These are phyloP conservation scores for Rhamnella rubrinervis DNA, from an alignment of 331 rosid genomes.

Conservation along the genomic window DNA sequence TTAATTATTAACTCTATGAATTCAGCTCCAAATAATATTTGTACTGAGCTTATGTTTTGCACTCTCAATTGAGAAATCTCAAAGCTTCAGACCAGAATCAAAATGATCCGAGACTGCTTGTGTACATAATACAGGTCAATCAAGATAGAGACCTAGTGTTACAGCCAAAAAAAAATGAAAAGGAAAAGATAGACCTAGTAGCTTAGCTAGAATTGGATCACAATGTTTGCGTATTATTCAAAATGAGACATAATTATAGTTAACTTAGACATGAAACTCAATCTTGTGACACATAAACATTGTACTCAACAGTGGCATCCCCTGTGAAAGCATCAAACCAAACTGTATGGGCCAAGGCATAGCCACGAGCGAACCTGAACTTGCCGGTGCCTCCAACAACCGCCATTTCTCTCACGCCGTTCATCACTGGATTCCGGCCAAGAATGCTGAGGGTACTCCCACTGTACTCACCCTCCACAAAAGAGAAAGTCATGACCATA, in stretches of 20 bases:
- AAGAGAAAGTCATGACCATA: constrained; percentile 42
- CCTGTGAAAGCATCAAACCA: constrained; percentile 24
- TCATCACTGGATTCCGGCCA: constrained; percentile 42
- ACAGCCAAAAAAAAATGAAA: no score
- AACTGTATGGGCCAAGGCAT: constrained; percentile 46
- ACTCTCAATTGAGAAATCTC: no score
- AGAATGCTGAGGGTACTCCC: constrained; percentile 55
- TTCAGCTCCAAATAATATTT: no score
- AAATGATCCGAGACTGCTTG: no score
- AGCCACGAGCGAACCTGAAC: constrained; percentile 49
- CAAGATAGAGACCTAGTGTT: no score
- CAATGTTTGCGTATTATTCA: not conserved
- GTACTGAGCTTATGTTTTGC: no score
- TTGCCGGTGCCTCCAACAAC: constrained; percentile 57
- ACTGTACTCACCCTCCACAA: constrained; percentile 31
- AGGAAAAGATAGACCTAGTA: no score
- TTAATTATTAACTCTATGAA: no score
- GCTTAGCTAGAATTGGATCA: no score
- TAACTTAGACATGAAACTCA: constrained; percentile 12
- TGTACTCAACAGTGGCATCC: constrained; percentile 42
- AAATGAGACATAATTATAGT: not conserved
- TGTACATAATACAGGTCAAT: no score
- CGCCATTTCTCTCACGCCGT: constrained; percentile 45
- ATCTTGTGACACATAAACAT: constrained; percentile 39
- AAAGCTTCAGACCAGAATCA: no score